Evolutionary conservation across 768 basidiomycete genomes (phyloP), one percentile per base, ranked within the genome.

Genomic region (Naematelia aurantialba): DNA sequence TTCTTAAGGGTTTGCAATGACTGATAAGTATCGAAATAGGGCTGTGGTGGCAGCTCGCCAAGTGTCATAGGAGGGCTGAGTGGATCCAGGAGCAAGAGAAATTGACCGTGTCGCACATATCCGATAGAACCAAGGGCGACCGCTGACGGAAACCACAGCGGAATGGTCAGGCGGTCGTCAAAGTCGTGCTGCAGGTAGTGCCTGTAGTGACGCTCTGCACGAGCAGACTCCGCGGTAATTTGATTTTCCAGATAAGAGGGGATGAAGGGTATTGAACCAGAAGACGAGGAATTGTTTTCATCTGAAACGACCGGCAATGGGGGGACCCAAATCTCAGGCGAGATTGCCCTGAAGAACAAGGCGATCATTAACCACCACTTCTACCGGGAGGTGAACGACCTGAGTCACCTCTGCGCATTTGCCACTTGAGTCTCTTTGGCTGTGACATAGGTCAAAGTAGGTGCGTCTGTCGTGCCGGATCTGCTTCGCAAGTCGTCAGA

Each of bases 101-200:
- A 91, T 46, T 78, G 76, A 2, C 89, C 89, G n/a, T 76, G 75
- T 0, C 85, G 83, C 30, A 89, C 77, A 71, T 87, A 91, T 2
- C 89, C 89, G 8, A 91, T 85, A 2, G 85, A 84, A 5, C 89
- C 89, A 1, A 89, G 76, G 12, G 80, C 73, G 0, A 90, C 82
- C 4, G 67, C 80, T 2, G 82, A 77, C 1, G 89, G 89, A 3
- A 79, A 81, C 89, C 89, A 91, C 4, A 89, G 76, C 5, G 89
- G 86, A 21, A 86, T 74, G 0, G 81, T 83, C 59, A 88, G 85
- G 84, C 21, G 82, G 81, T 75, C 74, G 71, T 91, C 85, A 76
- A 85, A 89, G 24, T 82, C 79, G 61, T 90, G 89, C 45, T 80
- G 81, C 48, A 87, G 76, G 55, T 87, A 77, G 59, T 86, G 79